A percentile compares a stretch with the other conserved stretches of the same genome.
Evolutionary conservation across 768 basidiomycete species (phyloP).

Genomic region (Panellus pusillus): DNA sequence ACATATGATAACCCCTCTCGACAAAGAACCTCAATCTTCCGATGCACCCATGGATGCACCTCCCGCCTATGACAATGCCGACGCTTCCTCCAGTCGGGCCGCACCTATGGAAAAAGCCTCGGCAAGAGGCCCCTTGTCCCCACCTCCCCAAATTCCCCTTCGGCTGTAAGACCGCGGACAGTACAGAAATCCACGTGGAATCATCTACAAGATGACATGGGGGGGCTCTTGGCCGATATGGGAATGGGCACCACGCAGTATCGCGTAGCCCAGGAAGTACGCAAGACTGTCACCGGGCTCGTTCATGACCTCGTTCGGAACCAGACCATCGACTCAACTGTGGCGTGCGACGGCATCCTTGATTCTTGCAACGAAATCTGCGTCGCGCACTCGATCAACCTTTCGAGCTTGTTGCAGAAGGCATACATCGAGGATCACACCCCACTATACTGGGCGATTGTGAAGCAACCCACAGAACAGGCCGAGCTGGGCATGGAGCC

Average conservation of each 20-base stretch:
- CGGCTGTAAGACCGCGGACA: neutral
- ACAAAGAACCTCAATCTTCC: no score
- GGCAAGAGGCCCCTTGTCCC: neutral
- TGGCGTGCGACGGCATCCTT: constrained; percentile 32
- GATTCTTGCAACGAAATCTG: constrained; percentile 49
- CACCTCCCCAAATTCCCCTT: neutral
- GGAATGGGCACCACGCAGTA: constrained; percentile 15
- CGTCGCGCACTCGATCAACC: constrained; percentile 34
- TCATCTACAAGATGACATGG: constrained; percentile 10
- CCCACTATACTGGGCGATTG: constrained; percentile 54
- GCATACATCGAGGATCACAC: constrained; percentile 46
- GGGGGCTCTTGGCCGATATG: neutral
- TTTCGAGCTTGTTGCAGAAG: constrained; percentile 46
- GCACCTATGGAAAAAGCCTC: constrained; percentile 4
- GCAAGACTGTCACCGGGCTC: constrained; percentile 36
- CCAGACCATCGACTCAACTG: constrained; percentile 18
- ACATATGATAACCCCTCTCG: no score
- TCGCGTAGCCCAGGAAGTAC: constrained; percentile 31
- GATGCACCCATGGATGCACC: constrained; percentile 8
- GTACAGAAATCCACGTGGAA: constrained; percentile 12
- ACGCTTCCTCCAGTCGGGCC: neutral
- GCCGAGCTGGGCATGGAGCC: constrained; percentile 10
- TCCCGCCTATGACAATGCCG: constrained; percentile 10
- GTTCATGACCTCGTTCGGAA: constrained; percentile 39
- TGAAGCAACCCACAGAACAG: constrained; percentile 36